Percentiles rank a stretch among this genome's conserved stretches.
Evolutionary conservation across 2,329 filamentous ascomycete genomes (phyloP).

Genomic region (Laburnicola sp.): DNA sequence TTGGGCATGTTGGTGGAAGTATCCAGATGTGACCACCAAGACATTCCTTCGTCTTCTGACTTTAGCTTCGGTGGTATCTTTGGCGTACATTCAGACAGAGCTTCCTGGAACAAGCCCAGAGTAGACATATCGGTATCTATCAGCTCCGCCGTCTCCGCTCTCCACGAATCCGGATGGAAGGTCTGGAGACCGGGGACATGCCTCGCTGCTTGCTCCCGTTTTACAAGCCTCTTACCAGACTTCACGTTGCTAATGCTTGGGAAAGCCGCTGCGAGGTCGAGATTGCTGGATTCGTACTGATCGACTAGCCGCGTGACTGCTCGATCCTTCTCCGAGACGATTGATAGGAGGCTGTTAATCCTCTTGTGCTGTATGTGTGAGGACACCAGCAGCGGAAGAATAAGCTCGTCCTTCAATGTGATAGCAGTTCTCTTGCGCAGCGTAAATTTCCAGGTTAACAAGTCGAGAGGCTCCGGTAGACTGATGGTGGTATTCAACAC

Average conservation of each 20-base stretch:
- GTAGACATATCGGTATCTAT: constrained; percentile 29
- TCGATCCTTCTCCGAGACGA: constrained; percentile 61
- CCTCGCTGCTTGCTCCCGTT: constrained; percentile 56
- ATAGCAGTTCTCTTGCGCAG: constrained; percentile 51
- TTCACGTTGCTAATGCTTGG: constrained; percentile 56
- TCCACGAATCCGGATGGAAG: constrained; percentile 58
- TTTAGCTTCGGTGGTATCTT: constrained; percentile 30
- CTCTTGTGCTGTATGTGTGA: constrained; percentile 53
- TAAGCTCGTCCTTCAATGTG: constrained; percentile 53
- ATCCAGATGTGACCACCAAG: constrained; percentile 30
- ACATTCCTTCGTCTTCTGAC: constrained; percentile 15
- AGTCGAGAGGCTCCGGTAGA: constrained; percentile 64
- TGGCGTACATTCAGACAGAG: constrained; percentile 31
- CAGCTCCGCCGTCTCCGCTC: constrained; percentile 30
- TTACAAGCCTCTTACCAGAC: constrained; percentile 48
- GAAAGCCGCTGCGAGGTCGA: constrained; percentile 61
- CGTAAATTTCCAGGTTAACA: constrained; percentile 67
- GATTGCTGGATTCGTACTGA: constrained; percentile 58
- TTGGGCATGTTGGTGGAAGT: constrained; percentile 16
- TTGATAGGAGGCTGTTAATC: constrained; percentile 53
- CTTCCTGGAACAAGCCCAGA: constrained; percentile 40
- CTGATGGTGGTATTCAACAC: constrained; percentile 60
- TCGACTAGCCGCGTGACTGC: constrained; percentile 62
- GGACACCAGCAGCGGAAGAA: constrained; percentile 57
- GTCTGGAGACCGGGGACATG: constrained; percentile 58